Base-by-base conservation (phyloP, 2,329 filamentous ascomycete genomes). In the Venturia asperata region DNA sequence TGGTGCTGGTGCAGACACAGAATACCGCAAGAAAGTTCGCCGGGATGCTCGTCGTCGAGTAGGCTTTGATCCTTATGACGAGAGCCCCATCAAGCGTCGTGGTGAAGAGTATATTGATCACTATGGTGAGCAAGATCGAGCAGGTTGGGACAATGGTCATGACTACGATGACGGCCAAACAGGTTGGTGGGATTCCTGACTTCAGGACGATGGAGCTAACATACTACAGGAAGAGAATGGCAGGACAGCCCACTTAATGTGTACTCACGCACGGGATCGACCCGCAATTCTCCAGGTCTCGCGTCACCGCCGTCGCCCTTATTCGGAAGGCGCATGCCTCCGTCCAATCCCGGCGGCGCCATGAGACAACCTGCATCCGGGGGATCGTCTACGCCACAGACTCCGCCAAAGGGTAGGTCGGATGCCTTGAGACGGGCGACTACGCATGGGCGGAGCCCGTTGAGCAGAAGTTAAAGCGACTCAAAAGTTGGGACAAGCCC, bases 61-160 rank as follows among this genome's bases (percentile, higher is more conserved):
- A 0, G 87, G 87, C 15, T 90, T 88, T 75, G 87, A 90, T 71
- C 87, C 87, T 0, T 90, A 89, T 72, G 85, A 89, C 66, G 87
- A 90, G 72, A 87, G 84, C 65, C 87, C 87, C 0, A 78, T 89
- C 63, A 89, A 89, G 72, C 78, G 80, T 15, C 78, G 84, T 2
- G 85, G 85, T 1, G 87, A 89, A 71, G 85, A 86, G n/a, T 88
- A 88, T 68, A 80, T 86, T 9, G 13, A 47, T 62, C 64, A 66
- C 47, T 43, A 63, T 27, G 30, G 64, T 5, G 60, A 52, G 21
- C 60, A 66, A 21, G 45, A 27, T 21, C 52, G 21, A 21, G 47
- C 30, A 15, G 63, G 37, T 42, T 42, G 52, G 60, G 15, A 27
- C 15, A 37, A 41, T 10, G 39, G 24, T 17, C 13, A 61, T 34